Base-by-base conservation (phyloP, 495 filamentous ascomycete species). In the Entonaema liquescens region DNA sequence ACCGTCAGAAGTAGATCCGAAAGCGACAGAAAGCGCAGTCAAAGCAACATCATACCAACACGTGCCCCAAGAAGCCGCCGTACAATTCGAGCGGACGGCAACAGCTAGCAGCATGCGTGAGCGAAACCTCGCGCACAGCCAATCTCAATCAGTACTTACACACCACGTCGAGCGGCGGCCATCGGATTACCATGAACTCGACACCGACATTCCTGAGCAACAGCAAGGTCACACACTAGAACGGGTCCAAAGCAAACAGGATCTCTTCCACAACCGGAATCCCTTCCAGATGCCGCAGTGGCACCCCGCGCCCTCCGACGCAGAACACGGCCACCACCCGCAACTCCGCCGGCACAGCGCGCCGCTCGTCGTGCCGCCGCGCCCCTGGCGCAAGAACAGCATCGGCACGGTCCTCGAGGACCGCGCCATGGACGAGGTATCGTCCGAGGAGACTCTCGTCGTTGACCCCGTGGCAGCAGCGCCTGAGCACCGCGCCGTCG, bases 31-130 rank as follows among this genome's bases (percentile, higher is more conserved):
- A 11, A n/a, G 17, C n/a, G 29, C 28, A 4, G 19, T 8, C 28
- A 52, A 64, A 19, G 66, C 57, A 0, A 12, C 52, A 2, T n/a
- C 57, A 23, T 63, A 65, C 23, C 70, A 77, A 23, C 77, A 86
- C 59, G 73, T 84, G 9, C 84, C 84, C 29, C 77, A 76, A 17
- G 76, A 83, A 42, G 84, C 85, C 5, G 84, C 85, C 6, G 68
- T 79, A 6, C 80, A 84, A 53, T 88, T 87, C 65, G 75, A 79
- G 21, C 72, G 81, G 17, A 86, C 85, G 5, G 79, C 83, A 9
- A 85, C 83, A 0, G 74, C 76, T 6, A 76, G 79, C 21, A 38
- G 70, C 35, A 82, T 82, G 77, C 77, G 76, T 28, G 65, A 76
- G 26, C 66, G 66, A 55, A 60, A 78, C 8, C 38, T 75, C 15